Evolutionary conservation across 768 basidiomycete genomes (phyloP).

Genomic region (Lentinula edodes): DNA sequence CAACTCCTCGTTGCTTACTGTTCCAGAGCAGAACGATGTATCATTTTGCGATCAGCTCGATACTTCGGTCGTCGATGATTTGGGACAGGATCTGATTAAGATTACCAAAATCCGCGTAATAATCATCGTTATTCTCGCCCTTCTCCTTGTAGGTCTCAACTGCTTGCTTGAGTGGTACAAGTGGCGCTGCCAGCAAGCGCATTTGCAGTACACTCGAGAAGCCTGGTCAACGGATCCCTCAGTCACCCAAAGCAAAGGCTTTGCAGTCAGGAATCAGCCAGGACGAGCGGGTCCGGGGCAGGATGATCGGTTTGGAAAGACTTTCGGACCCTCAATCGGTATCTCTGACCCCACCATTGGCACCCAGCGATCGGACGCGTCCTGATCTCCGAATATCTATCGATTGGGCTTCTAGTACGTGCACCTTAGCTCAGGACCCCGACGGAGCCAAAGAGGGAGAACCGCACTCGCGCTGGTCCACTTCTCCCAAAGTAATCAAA

Average conservation of each 20-base stretch:
- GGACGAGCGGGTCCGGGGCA: no score
- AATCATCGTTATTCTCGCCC: constrained; percentile 64
- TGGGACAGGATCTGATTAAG: constrained; percentile 74
- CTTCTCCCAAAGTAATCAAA: constrained; percentile 25
- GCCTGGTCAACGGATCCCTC: constrained; percentile 77
- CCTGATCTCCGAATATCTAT: constrained; percentile 39
- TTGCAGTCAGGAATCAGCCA: constrained; percentile 17
- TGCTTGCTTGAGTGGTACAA: constrained; percentile 85
- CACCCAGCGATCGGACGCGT: constrained; percentile 16
- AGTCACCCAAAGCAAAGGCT: constrained; percentile 33
- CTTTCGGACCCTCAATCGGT: constrained; percentile 8
- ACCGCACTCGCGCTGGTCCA: constrained; percentile 30
- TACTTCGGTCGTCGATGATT: constrained; percentile 79
- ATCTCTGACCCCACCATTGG: neutral
- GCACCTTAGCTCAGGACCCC: constrained; percentile 19
- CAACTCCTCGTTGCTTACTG: constrained; percentile 66
- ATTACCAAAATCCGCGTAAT: constrained; percentile 75
- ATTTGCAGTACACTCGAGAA: constrained; percentile 65
- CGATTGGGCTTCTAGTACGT: constrained; percentile 27
- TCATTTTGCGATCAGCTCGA: constrained; percentile 78
- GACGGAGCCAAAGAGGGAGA: constrained; percentile 15
- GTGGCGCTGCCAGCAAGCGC: constrained; percentile 65
- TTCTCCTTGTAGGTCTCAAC: constrained; percentile 69
- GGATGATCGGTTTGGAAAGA: no score
- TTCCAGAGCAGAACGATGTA: constrained; percentile 65